Base-by-base conservation (phyloP, 352 stramenopile species). In the Pythium pyrilobum region DNA sequence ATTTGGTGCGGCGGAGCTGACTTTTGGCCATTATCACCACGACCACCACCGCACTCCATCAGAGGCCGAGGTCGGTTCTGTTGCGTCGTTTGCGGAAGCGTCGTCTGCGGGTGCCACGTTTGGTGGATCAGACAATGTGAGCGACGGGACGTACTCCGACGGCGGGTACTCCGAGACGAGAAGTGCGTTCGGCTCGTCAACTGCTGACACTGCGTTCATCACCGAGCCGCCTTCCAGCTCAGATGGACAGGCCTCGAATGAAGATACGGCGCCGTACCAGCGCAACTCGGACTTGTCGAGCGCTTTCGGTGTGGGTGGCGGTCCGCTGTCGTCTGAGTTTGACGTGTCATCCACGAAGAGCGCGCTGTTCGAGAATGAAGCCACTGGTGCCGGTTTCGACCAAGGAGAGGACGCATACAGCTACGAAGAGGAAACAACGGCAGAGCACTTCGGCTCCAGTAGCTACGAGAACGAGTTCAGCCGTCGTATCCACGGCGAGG, bases 81-180 rank as follows among this genome's bases (percentile, higher is more conserved):
- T 85, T 16, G 66, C 70, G 15, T 92, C 81, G 8, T 81, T 85
- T 63, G 77, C 87, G 12, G 62, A 62, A 32, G 52, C 44, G 0
- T 92, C 81, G 13, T 89, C 78, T 3, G 75, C 78, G n/a, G 81
- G 78, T 43, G 81, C 81, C 20, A 92, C 81, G 16, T 86, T 89
- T 56, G 81, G 81, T 18, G 78, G 74, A 2, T 89, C 78, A 31
- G 81, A 92, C 45, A 74, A 75, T 27, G 69, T 80, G 15, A 81
- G 78, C 25, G 79, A 89, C 46, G 73, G 69, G 11, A 58, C 71
- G 27, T 87, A 78, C 69, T 88, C 77, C 42, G 77, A 70, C 16
- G 81, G 49, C 8, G 50, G 50, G 13, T 65, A 75, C 0, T 92
- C 81, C 1, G 81, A 92, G 46, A 88, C 76, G 3, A 71, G 78